phyloP scores from a whole-genome alignment of 176 grass and related monocot genomes.

The Neostapfia colusana region DNA sequence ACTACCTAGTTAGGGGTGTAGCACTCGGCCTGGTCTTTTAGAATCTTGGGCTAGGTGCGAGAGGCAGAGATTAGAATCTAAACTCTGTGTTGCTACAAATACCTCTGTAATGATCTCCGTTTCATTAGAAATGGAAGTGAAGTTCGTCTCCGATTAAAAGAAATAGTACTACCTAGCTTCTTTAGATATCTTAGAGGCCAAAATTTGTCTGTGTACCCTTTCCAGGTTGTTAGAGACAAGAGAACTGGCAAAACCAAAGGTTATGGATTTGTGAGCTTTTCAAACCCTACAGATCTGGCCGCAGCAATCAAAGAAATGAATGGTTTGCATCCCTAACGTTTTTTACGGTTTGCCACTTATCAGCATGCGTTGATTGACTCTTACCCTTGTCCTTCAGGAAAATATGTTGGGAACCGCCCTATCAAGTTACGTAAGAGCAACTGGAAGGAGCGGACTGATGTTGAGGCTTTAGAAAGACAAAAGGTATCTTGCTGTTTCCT shows the following conservation, averaged over 20 bases:
- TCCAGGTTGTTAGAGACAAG: conserved; percentile 93
- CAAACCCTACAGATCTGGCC: conserved; percentile 88
- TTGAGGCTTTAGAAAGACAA: conserved; percentile 82
- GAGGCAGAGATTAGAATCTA: no score
- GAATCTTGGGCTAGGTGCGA: no score
- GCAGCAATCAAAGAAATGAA: conserved; percentile 99
- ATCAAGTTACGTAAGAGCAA: conserved; percentile 98
- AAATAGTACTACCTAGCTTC: background rate
- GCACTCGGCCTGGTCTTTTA: no score
- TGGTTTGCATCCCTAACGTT: conserved; percentile 51
- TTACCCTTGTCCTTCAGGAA: conserved; percentile 56
- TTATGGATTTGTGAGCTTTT: conserved; percentile 98
- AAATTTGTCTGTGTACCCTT: conserved; percentile 30
- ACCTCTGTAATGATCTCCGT: no score
- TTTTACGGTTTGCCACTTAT: conserved; percentile 16
- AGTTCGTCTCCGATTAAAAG: no score
- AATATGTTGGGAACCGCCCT: conserved; percentile 95
- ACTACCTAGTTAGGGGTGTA: no score
- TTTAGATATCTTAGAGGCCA: conserved; percentile 4
- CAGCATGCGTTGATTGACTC: conserved; percentile 2
- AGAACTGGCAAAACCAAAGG: conserved; percentile 97
- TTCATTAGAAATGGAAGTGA: no score
- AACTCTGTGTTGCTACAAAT: no score
- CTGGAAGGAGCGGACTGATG: conserved; percentile 97
- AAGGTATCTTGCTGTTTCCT: conserved; percentile 49